Evolutionary conservation across 768 basidiomycete genomes (phyloP), one percentile per base, ranked within the genome.

Genomic region (Postia placenta): DNA sequence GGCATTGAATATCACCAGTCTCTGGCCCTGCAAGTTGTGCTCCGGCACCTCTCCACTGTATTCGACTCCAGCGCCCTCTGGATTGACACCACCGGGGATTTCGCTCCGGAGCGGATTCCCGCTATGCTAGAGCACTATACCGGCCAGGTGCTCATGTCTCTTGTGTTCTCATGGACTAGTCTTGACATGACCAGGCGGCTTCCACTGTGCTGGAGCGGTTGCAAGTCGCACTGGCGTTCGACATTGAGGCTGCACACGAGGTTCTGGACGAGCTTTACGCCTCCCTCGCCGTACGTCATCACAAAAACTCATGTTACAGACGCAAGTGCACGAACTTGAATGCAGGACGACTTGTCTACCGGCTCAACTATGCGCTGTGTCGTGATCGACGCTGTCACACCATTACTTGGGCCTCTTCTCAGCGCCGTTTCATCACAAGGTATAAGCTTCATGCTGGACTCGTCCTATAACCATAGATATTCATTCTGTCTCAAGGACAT

Each of bases 11-110:
- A 48, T 42, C 33, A 17, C n/a, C 57, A 89, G 88, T 69, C 72
- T 12, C 66, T 91, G 5, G 79, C 77, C 1, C 60, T 84, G 28
- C 80, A 86, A 46, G 63, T 84, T 14, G 70, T 77, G 33, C 64
- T 87, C 19, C 71, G 73, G 17, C 72, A 80, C 57, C 74, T 90
- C 3, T 61, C 65, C 2, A 50, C 60, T 15, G 42, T 68, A 45
- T 48, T 53, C 17, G 55, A 70, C n/a, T 62, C 70, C 2, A 69
- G 61, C 43, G 78, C 72, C 1, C 59, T 80, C 4, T 91, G 88
- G 88, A 73, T 91, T 40, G 87, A 91, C 57, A 83, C 82, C 9
- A 74, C 73, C 0, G 85, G 86, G 1, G 79, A 79, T 52, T 86
- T 89, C 60, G 75, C 82, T 30, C 67, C 69, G 0, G 75, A 78